A percentile compares a stretch with the other conserved stretches of the same genome.
These are phyloP conservation scores for Ophiostoma sp. DNA, from an alignment of 2,329 filamentous ascomycete species.

Conservation along the genomic window DNA sequence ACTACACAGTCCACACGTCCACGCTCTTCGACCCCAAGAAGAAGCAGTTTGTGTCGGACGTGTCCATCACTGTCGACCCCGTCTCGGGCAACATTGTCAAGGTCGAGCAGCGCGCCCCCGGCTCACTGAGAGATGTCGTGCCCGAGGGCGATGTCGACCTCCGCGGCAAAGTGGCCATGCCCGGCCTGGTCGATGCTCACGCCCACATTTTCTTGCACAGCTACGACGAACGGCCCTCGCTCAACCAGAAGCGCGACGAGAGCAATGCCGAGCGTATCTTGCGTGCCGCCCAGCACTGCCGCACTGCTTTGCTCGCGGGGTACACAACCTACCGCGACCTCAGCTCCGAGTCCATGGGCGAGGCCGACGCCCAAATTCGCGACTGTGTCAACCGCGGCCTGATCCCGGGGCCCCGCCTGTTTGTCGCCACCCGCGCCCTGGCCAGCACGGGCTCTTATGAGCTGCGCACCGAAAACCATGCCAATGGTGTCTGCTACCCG, in stretches of 20 bases:
- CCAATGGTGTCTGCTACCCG: constrained; percentile 40
- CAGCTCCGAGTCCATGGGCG: constrained; percentile 53
- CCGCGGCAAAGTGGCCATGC: neutral
- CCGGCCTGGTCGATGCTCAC: neutral
- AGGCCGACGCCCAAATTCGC: constrained; percentile 51
- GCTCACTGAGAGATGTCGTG: neutral
- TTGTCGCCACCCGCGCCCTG: constrained; percentile 54
- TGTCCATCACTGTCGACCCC: constrained; percentile 46
- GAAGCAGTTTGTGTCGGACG: constrained; percentile 43
- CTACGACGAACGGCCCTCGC: neutral
- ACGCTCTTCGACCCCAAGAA: constrained; percentile 48
- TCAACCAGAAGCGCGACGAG: constrained; percentile 3
- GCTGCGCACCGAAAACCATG: constrained; percentile 48
- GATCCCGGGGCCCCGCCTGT: constrained; percentile 55
- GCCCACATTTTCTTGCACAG: constrained; percentile 9
- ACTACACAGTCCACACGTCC: constrained; percentile 46
- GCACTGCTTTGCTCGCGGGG: constrained; percentile 54
- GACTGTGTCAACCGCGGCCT: constrained; percentile 57
- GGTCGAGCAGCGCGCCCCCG: neutral
- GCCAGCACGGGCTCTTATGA: constrained; percentile 53
- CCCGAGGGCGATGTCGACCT: neutral
- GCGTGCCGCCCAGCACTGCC: constrained; percentile 54
- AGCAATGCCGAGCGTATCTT: constrained; percentile 49
- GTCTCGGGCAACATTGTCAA: constrained; percentile 44
- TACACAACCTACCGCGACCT: constrained; percentile 61